Evolutionary conservation across 1,139 yeast genomes (phyloP).

Genomic region (Candida freyschussii): DNA sequence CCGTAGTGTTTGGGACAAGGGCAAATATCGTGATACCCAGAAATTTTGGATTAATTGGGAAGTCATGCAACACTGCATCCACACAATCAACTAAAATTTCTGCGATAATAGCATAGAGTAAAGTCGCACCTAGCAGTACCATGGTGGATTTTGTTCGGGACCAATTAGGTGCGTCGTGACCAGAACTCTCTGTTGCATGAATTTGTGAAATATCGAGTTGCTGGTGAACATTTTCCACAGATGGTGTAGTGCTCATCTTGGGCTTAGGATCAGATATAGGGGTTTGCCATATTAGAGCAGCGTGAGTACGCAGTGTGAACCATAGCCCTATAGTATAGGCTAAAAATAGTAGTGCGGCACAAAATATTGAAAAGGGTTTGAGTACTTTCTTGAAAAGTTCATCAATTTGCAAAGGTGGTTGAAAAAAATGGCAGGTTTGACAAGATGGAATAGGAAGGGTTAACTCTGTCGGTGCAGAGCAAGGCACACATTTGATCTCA

Average conservation of each 20-base stretch:
- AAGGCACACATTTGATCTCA: conserved; percentile 59
- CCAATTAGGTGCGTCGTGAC: conserved; percentile 99
- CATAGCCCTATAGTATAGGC: conserved; percentile 89
- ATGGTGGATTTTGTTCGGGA: conserved; percentile 78
- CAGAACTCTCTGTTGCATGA: conserved; percentile 44
- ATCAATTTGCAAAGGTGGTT: conserved; percentile 67
- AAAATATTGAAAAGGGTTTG: conserved; percentile 76
- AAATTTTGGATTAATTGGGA: conserved; percentile 82
- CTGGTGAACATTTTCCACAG: conserved; percentile 14
- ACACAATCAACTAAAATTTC: conserved; percentile 93
- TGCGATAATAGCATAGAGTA: conserved; percentile 88
- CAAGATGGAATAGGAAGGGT: conserved; percentile 35
- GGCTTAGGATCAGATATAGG: conserved; percentile 36
- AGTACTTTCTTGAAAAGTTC: conserved; percentile 58
- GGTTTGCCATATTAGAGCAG: conserved; percentile 91
- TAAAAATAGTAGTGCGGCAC: conserved; percentile 74
- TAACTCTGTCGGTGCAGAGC: conserved; percentile 9
- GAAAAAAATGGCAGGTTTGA: conserved; percentile 71
- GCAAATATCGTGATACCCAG: conserved; percentile 94
- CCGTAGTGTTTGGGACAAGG: conserved; percentile 94
- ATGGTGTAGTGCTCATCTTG: conserved; percentile 20
- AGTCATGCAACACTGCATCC: conserved; percentile 74
- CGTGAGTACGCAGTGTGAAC: conserved; percentile 93
- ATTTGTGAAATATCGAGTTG: conserved; percentile 20
- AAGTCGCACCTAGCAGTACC: conserved; percentile 79